A percentile compares a stretch with the other conserved stretches of the same genome.
Evolutionary conservation across 495 filamentous ascomycete genomes (phyloP).

Genomic region (Podospora fimiseda): DNA sequence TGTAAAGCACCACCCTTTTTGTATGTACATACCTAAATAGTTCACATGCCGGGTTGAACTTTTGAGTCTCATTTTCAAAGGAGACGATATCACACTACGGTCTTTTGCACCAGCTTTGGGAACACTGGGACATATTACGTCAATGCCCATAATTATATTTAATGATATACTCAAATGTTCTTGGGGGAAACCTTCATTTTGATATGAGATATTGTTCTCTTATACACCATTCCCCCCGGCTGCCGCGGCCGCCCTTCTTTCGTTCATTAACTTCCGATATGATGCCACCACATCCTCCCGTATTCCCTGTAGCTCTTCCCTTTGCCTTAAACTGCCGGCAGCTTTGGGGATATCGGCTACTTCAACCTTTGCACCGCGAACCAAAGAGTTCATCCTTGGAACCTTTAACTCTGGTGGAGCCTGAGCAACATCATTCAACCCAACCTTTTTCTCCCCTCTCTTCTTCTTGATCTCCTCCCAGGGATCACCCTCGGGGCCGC

Average conservation of each 20-base stretch:
- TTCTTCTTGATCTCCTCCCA: constrained; percentile 67
- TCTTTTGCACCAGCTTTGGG: too few species aligned
- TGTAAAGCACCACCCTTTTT: too few species aligned
- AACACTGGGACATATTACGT: too few species aligned
- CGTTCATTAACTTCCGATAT: constrained; percentile 74
- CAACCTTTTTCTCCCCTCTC: constrained; percentile 51
- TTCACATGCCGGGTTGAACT: too few species aligned
- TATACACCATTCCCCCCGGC: background rate
- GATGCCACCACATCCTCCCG: constrained; percentile 71
- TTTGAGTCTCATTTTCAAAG: too few species aligned
- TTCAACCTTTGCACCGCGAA: constrained; percentile 63
- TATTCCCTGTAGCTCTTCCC: constrained; percentile 74
- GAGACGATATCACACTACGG: too few species aligned
- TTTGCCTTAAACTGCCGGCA: constrained; percentile 70
- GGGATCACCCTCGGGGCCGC: constrained; percentile 55
- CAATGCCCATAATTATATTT: too few species aligned
- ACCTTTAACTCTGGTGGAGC: constrained; percentile 70
- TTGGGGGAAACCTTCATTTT: too few species aligned
- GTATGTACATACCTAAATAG: too few species aligned
- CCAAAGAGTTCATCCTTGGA: constrained; percentile 64
- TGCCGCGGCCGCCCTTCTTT: constrained; percentile 40
- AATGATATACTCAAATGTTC: too few species aligned
- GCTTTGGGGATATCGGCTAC: constrained; percentile 68
- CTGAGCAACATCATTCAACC: constrained; percentile 70
- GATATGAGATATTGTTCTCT: background rate